Percentiles rank a stretch among this genome's conserved stretches.
phyloP scores from a whole-genome alignment of 805 yeast species.

The Candida verbasci region DNA sequence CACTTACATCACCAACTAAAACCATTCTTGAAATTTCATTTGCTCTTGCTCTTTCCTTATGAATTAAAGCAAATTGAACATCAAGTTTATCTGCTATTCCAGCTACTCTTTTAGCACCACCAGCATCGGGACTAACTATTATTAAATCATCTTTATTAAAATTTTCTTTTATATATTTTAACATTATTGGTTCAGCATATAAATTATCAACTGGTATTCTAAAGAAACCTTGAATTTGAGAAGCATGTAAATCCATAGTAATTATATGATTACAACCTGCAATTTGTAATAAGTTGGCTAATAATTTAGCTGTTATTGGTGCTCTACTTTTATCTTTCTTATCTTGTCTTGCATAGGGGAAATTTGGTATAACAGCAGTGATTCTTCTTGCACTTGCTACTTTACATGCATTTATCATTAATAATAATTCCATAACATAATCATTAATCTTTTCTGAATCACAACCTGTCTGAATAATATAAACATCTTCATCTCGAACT shows the following conservation, averaged over 20 bases:
- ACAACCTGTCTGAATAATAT: constrained; percentile 74
- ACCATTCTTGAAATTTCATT: constrained; percentile 96
- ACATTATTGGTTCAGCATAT: constrained; percentile 90
- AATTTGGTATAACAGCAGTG: constrained; percentile 92
- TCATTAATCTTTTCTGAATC: constrained; percentile 65
- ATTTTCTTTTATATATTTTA: constrained; percentile 71
- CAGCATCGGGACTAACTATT: constrained; percentile 96
- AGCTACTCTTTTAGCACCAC: constrained; percentile 98
- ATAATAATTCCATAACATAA: constrained; percentile 70
- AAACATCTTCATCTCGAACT: constrained; percentile 80
- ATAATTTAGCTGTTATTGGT: constrained; percentile 90
- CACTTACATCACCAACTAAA: constrained; percentile 87
- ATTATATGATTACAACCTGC: constrained; percentile 96
- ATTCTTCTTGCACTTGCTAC: constrained; percentile 94
- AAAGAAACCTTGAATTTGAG: constrained; percentile 97
- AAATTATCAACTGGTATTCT: constrained; percentile 92
- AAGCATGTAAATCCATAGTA: constrained; percentile 95
- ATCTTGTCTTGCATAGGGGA: constrained; percentile 97
- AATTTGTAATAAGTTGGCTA: constrained; percentile 86
- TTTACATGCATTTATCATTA: constrained; percentile 90
- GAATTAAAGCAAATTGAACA: constrained; percentile 90
- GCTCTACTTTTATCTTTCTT: constrained; percentile 95
- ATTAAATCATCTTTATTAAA: constrained; percentile 56
- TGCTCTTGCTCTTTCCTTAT: constrained; percentile 92
- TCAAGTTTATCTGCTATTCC: constrained; percentile 89